Evolutionary conservation across 1,139 yeast species (phyloP), one percentile per base, ranked within the genome.

Genomic region (Blastobotrys raffinosifermentans): DNA sequence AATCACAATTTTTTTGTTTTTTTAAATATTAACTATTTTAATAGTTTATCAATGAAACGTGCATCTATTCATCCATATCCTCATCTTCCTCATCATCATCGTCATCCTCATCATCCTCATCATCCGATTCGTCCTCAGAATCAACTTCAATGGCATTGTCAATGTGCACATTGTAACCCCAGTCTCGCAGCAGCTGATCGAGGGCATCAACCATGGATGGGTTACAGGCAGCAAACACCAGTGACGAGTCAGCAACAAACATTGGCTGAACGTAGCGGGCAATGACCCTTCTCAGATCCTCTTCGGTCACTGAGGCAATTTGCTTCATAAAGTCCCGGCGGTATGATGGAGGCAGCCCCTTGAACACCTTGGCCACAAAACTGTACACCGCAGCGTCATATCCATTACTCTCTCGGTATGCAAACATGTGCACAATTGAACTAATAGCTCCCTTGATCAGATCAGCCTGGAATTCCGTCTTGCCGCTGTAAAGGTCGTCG

Each of bases 381-480:
- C 80, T 82, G 19, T 69, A 65, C 37, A 70, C 64, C 7, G 94
- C 89, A 0, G 95, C 80, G 35, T 72, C 70, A 43, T 71, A 72
- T 8, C 61, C 60, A 31, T 57, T 55, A 16, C 78, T 71, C 47
- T 82, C 89, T 3, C 67, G 63, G 31, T 76, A 72, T 1, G 95
- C 94, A 35, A 83, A 65, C 8, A 70, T 67, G 50, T 81, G 80
- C 20, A 86, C 87, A 36, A 85, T 72, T 18, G 83, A 71, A 40
- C 94, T 78, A 26, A 84, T 67, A 2, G 95, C 80, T 45, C 86
- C 89, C 47, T 79, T 77, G 25, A 86, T 64, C 45, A 74, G 64
- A 34, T 73, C 66, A 8, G 63, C 60, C 39, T 85, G 94, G 50
- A 89, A 70, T 19, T 61, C 57, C 1, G 62, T 53, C 4, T 30